Conservation (phyloP, 495 filamentous ascomycete species). For the Xylaria intraflava region DNA sequence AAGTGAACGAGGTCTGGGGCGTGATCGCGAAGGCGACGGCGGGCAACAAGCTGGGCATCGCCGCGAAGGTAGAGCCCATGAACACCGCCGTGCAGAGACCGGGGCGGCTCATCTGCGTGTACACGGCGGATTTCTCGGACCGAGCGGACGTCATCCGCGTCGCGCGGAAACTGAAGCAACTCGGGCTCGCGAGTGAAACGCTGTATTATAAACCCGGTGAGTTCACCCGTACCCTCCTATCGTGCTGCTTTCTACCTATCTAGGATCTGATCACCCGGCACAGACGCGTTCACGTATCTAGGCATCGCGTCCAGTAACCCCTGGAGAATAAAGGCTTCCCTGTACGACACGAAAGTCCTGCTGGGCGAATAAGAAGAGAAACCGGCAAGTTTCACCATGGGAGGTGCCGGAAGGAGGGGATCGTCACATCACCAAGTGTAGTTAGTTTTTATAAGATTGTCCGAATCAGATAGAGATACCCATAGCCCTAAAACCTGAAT, state of each 20-base stretch:
- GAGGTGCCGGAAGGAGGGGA: not conserved
- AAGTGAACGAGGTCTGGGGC: constrained; percentile 60
- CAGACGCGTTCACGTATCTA: constrained; percentile 68
- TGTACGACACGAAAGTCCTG: constrained; percentile 41
- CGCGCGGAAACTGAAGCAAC: constrained; percentile 48
- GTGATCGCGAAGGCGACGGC: constrained; percentile 56
- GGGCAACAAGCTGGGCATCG: constrained; percentile 57
- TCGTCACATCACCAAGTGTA: not conserved
- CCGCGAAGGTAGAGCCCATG: constrained; percentile 61
- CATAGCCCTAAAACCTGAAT: not conserved
- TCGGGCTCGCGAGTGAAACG: constrained; percentile 51
- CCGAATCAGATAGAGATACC: not conserved
- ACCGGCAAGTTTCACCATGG: not conserved
- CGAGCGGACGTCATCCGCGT: constrained; percentile 61
- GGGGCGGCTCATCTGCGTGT: constrained; percentile 61
- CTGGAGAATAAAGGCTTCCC: constrained; percentile 59
- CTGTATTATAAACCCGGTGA: constrained; percentile 73
- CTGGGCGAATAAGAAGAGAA: constrained; percentile 16
- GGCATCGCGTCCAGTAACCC: constrained; percentile 59
- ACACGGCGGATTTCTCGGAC: constrained; percentile 68
- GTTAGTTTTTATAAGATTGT: not conserved
- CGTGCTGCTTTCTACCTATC: not conserved
- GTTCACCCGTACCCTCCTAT: constrained; percentile 8
- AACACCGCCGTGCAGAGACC: constrained; percentile 25
- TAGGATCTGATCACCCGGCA: constrained; percentile 6